Conservation (phyloP, 331 rosid species). For the Cydonia oblonga region DNA sequence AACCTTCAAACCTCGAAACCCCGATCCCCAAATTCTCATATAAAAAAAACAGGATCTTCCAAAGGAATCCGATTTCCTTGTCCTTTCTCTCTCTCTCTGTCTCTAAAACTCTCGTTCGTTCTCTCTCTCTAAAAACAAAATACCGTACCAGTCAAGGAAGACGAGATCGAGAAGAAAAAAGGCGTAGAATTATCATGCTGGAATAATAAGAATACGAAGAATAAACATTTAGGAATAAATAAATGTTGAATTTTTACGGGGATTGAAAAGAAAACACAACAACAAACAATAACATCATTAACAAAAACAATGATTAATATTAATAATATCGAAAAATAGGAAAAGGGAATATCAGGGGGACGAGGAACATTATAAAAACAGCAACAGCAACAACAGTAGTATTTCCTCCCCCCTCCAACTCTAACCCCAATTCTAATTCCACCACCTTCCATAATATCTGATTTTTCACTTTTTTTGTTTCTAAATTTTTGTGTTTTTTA, state of each 20-base stretch:
- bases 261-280: slow-evolving; percentile 47
- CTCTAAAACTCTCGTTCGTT: background rate
- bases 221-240: background rate
- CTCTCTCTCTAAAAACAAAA: slow-evolving; percentile 33
- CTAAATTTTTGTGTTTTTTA: slow-evolving; percentile 11
- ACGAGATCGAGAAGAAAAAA: slow-evolving; percentile 31
- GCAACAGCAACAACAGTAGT: slow-evolving; percentile 13
- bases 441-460: slow-evolving; percentile 49
- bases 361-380: slow-evolving; percentile 16
- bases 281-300: slow-evolving; percentile 12
- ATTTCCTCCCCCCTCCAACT: slow-evolving; percentile 36
- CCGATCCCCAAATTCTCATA: slow-evolving; percentile 6
- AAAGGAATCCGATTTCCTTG: slow-evolving; percentile 18
- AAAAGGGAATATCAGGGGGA: slow-evolving; percentile 26
- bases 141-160: slow-evolving; percentile 70
- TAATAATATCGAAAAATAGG: slow-evolving; percentile 24
- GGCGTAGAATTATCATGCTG: slow-evolving; percentile 36
- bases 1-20: slow-evolving; percentile 10
- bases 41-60: slow-evolving; percentile 5
- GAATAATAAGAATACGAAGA: slow-evolving; percentile 14
- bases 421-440: slow-evolving; percentile 6
- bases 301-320: background rate
- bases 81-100: background rate
- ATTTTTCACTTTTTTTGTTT: slow-evolving; percentile 9
- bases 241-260: slow-evolving; percentile 4